Conservation (phyloP, 75 land plant genomes). For the Picea sitchensis region DNA sequence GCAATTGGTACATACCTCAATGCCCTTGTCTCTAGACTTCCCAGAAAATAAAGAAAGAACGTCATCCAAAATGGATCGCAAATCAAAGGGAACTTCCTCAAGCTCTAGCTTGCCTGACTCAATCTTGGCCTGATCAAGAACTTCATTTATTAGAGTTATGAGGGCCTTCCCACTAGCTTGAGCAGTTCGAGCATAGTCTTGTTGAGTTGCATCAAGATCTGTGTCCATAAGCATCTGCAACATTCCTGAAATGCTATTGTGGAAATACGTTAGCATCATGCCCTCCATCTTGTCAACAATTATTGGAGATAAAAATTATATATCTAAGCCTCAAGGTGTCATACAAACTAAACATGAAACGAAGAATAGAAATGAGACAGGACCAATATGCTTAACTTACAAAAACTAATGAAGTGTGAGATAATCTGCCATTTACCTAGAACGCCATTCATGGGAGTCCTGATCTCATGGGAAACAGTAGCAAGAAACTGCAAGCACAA, state of each 20-base stretch:
- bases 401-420: not conserved
- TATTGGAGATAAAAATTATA: not conserved
- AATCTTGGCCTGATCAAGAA: conserved; percentile 75
- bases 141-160: conserved; percentile 62
- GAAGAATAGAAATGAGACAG: conserved; percentile 1
- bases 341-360: not conserved
- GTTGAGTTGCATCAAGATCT: conserved; percentile 58
- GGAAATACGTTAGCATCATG: not conserved
- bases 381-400: conserved; percentile 3
- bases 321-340: not conserved
- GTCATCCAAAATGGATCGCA: conserved; percentile 52
- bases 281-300: not conserved
- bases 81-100: conserved; percentile 64
- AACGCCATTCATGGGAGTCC: conserved; percentile 80
- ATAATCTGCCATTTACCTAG: conserved; percentile 32
- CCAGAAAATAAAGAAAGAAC: conserved; percentile 64
- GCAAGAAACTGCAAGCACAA: conserved; percentile 58
- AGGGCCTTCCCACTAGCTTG: conserved; percentile 64
- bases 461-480: conserved; percentile 75
- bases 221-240: conserved; percentile 76
- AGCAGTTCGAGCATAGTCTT: conserved; percentile 63
- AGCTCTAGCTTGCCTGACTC: conserved; percentile 72
- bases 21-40: conserved; percentile 52
- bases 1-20: conserved; percentile 43
- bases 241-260: conserved; percentile 41